Percentiles rank a stretch among this genome's conserved stretches.
Conservation (phyloP, 2,329 filamentous ascomycete species). For the Alternaria sp. region DNA sequence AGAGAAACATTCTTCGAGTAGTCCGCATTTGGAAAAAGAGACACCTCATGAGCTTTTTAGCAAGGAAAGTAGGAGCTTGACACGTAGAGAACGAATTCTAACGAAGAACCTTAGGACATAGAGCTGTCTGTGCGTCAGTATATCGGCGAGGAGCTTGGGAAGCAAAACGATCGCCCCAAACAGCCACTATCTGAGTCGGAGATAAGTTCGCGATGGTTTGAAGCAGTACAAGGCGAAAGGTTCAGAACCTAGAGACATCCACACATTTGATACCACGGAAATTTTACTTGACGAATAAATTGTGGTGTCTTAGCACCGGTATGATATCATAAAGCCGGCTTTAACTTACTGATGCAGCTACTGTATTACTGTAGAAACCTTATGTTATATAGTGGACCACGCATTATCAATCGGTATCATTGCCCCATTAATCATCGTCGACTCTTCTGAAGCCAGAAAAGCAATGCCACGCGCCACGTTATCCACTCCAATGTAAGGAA, state of each 20-base stretch:
- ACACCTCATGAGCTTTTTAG: background rate
- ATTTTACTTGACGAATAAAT: background rate
- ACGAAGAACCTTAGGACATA: background rate
- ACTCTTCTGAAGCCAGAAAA: constrained; percentile 37
- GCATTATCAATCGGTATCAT: constrained; percentile 40
- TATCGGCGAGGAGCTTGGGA: background rate
- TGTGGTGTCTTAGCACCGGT: background rate
- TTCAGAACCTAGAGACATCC: background rate
- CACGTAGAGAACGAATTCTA: background rate
- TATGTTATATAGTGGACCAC: constrained; percentile 37
- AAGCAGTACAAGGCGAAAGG: background rate
- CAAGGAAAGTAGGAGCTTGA: background rate
- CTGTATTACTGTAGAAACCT: no score
- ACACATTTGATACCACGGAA: background rate
- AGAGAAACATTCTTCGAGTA: background rate
- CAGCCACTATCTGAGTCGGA: background rate
- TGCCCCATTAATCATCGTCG: constrained; percentile 38
- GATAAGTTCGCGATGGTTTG: background rate
- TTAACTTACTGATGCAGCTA: background rate
- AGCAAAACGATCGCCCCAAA: background rate
- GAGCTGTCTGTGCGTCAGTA: background rate
- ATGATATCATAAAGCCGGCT: background rate
- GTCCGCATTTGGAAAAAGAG: background rate
- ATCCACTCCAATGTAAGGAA: constrained; percentile 29
- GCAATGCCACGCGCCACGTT: constrained; percentile 39